Percentiles rank a stretch among this genome's conserved stretches.
phyloP scores from a whole-genome alignment of 164 flowering plant genomes.

The Annona cherimola region DNA sequence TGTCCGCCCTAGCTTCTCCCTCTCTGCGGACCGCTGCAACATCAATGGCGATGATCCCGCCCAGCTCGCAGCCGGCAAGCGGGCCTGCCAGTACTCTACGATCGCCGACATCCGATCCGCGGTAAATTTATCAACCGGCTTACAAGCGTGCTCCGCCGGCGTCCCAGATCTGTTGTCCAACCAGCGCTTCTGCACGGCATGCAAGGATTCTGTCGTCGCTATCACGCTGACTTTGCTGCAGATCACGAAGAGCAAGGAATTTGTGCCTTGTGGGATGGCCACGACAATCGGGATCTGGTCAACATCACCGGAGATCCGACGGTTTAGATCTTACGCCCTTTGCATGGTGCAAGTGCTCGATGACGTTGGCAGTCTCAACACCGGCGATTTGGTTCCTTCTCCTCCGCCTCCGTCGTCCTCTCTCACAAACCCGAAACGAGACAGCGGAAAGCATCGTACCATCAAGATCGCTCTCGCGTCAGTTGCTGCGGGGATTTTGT shows the following conservation, averaged over 20 bases:
- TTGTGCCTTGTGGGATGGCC: constrained; percentile 21
- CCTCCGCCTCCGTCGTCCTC: constrained; percentile 7
- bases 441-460: background rate
- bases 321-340: constrained; percentile 13
- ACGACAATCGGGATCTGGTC: constrained; percentile 20
- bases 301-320: constrained; percentile 4
- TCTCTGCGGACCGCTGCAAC: constrained; percentile 13
- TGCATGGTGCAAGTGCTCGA: constrained; percentile 18
- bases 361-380: constrained; percentile 12
- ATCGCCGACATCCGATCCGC: constrained; percentile 11
- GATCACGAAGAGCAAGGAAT: constrained; percentile 16
- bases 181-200: constrained; percentile 8
- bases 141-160: constrained; percentile 1
- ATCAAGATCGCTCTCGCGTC: background rate
- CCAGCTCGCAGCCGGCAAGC: constrained; percentile 12
- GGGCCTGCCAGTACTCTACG: constrained; percentile 18
- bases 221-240: constrained; percentile 7
- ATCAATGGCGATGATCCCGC: constrained; percentile 8
- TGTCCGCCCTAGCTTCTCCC: constrained; percentile 10
- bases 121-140: constrained; percentile 3
- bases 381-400: constrained; percentile 14
- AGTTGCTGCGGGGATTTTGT: background rate
- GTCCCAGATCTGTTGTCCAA: background rate
- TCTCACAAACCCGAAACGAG: background rate
- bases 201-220: constrained; percentile 10